These are phyloP conservation scores for Trichoderma sp. DNA, from an alignment of 2,329 filamentous ascomycete species.

Conservation along the genomic window DNA sequence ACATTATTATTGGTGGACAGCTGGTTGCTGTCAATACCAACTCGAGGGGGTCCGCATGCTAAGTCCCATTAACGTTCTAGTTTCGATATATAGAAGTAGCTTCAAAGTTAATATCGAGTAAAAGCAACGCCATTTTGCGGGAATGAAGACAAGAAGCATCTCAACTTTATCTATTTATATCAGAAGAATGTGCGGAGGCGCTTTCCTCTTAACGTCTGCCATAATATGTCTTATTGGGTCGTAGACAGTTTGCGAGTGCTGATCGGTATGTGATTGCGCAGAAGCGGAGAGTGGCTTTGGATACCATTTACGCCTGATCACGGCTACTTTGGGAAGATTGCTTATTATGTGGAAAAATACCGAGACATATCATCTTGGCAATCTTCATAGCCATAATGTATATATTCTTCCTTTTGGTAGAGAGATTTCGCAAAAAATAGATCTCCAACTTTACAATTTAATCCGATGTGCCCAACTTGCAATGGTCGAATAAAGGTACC, in stretches of 20 bases:
- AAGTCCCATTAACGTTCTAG: background rate
- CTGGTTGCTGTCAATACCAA: slow-evolving; percentile 4
- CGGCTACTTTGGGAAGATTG: background rate
- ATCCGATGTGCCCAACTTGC: background rate
- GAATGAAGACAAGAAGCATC: too few relatives aligned
- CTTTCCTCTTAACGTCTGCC: too few relatives aligned
- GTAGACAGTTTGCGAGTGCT: background rate
- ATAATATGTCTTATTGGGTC: background rate
- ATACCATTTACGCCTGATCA: background rate
- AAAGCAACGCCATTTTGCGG: background rate
- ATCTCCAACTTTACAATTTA: background rate
- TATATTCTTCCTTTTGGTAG: background rate
- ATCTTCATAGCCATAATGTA: background rate
- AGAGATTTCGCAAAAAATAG: background rate
- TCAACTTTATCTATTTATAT: background rate
- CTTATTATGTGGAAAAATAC: background rate
- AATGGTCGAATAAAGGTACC: background rate
- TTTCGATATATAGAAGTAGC: background rate
- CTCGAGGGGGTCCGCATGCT: slow-evolving; percentile 1
- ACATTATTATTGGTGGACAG: background rate
- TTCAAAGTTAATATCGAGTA: background rate
- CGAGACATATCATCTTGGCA: background rate
- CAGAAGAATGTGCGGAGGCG: background rate
- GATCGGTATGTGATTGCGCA: background rate
- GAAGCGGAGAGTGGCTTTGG: background rate